Percentiles rank a stretch among this genome's conserved stretches.
These are phyloP conservation scores for Lycium barbarum DNA, from an alignment of 257 asterid genomes.

Conservation along the genomic window DNA sequence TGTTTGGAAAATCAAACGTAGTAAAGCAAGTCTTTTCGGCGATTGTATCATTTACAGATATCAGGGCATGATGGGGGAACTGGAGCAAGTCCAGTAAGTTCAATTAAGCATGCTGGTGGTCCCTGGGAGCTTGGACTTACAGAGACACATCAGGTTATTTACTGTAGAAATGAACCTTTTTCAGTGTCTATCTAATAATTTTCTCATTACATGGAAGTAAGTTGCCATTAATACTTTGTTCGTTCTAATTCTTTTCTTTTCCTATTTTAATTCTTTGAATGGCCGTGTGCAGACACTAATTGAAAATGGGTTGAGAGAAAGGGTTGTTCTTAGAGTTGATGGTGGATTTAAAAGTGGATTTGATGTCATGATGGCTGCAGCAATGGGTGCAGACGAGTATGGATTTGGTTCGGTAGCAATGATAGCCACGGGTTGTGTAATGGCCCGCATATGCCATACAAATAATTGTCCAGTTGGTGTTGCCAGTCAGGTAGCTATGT, in stretches of 20 bases:
- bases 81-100: slow-evolving; percentile 99
- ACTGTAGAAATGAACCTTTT: slow-evolving; percentile 13
- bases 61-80: slow-evolving; percentile 99
- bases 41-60: slow-evolving; percentile 57
- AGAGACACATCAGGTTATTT: slow-evolving; percentile 91
- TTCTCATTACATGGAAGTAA: neutral
- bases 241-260: neutral
- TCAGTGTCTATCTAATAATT: slow-evolving; percentile 16
- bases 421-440: slow-evolving; percentile 99
- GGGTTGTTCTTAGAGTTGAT: slow-evolving; percentile 98
- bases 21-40: neutral
- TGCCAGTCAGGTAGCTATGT: slow-evolving; percentile 85
- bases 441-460: slow-evolving; percentile 99
- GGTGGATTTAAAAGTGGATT: slow-evolving; percentile 99
- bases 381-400: slow-evolving; percentile 98
- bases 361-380: slow-evolving; percentile 94
- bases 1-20: neutral
- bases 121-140: slow-evolving; percentile 99
- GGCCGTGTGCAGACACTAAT: slow-evolving; percentile 73
- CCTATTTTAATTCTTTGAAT: slow-evolving; percentile 27
- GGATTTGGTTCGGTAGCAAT: slow-evolving; percentile 99
- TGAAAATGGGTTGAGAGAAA: slow-evolving; percentile 90
- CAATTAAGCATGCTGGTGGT: slow-evolving; percentile 99
- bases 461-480: slow-evolving; percentile 99
- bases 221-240: neutral